These are phyloP conservation scores for Mercurialis annua DNA, from an alignment of 345 rosid genomes.

Conservation along the genomic window DNA sequence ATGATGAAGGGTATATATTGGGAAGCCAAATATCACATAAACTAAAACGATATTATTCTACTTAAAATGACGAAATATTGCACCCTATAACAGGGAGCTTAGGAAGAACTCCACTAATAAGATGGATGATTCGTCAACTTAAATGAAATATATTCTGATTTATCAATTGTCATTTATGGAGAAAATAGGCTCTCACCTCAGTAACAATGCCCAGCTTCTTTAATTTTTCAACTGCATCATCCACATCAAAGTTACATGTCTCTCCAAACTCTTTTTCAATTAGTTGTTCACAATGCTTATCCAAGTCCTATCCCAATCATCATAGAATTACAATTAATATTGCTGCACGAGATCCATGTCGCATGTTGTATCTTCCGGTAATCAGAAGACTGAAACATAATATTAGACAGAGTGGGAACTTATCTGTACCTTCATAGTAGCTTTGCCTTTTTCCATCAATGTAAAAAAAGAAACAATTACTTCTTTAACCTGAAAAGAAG, in stretches of 20 bases:
- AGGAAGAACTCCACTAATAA: too few relatives aligned
- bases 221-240: slow-evolving; percentile 76
- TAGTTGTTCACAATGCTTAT: slow-evolving; percentile 54
- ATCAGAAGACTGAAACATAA: not conserved
- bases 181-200: slow-evolving; percentile 39
- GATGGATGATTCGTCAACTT: too few relatives aligned
- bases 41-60: too few relatives aligned
- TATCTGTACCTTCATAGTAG: slow-evolving; percentile 59
- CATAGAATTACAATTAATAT: slow-evolving; percentile 12
- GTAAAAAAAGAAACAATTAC: slow-evolving; percentile 81
- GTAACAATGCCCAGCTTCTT: slow-evolving; percentile 75
- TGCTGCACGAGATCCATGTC: not conserved
- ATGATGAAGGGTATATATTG: too few relatives aligned
- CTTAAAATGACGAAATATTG: too few relatives aligned
- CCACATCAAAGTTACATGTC: slow-evolving; percentile 71
- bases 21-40: too few relatives aligned
- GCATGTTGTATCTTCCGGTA: not conserved
- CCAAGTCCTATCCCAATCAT: slow-evolving; percentile 47
- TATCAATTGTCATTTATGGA: not conserved
- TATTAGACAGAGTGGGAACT: not conserved
- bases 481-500: slow-evolving; percentile 68
- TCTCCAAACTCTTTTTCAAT: slow-evolving; percentile 51
- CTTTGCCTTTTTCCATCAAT: slow-evolving; percentile 90
- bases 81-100: not conserved
- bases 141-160: too few relatives aligned